Evolutionary conservation across 164 flowering plant species (phyloP).

Genomic region (Saururus chinensis): DNA sequence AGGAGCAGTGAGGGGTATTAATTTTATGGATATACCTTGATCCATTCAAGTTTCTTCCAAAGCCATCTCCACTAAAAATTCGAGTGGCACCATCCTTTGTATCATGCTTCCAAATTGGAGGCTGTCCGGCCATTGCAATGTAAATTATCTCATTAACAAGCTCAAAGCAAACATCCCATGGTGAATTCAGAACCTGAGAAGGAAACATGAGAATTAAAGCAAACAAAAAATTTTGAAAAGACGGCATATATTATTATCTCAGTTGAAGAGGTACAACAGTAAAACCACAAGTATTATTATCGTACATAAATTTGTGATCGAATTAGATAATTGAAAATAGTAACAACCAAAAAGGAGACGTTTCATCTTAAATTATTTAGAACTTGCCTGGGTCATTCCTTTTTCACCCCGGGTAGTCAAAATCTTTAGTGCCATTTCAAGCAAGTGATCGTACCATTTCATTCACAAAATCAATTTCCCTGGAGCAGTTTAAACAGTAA

Average conservation of each 20-base stretch:
- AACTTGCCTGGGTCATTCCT: conserved; percentile 69
- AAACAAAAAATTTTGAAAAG: no score
- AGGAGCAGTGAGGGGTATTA: no score
- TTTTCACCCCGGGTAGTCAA: conserved; percentile 75
- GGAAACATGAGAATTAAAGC: no score
- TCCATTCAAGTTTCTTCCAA: conserved; percentile 91
- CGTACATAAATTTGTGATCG: no score
- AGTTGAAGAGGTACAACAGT: no score
- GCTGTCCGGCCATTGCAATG: conserved; percentile 98
- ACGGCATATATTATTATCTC: no score
- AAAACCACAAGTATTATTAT: no score
- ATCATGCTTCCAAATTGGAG: conserved; percentile 88
- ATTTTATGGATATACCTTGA: conserved; percentile 71
- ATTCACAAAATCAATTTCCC: conserved; percentile 88
- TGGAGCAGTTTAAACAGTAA: conserved; percentile 9
- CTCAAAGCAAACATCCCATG: conserved; percentile 95
- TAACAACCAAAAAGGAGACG: no score
- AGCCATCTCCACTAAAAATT: conserved; percentile 96
- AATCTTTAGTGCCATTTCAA: conserved; percentile 95
- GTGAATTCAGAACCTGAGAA: conserved; percentile 84
- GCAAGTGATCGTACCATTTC: conserved; percentile 81
- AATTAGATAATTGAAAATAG: no score
- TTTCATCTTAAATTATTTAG: no score
- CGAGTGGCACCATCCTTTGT: conserved; percentile 57
- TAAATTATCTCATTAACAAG: conserved; percentile 56